A percentile compares a stretch with the other conserved stretches of the same genome.
These are phyloP conservation scores for Digitaria exilis DNA, from an alignment of 202 grass and related monocot genomes.

Conservation along the genomic window DNA sequence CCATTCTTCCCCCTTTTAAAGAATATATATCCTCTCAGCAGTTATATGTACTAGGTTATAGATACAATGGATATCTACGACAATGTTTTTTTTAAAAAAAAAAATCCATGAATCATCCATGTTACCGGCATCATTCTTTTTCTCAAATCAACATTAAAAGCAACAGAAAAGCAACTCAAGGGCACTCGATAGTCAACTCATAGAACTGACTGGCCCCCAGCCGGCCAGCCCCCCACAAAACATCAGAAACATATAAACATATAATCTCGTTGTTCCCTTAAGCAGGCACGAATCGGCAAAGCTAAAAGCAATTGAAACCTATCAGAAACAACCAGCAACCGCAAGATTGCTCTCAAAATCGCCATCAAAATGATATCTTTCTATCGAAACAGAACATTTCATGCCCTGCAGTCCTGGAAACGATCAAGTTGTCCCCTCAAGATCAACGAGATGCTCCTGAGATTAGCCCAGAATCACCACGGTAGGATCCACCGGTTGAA, in stretches of 20 bases:
- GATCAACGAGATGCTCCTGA: neutral
- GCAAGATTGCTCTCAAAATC: neutral
- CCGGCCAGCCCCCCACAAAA: no score
- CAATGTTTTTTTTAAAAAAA: no score
- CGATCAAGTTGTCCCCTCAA: neutral
- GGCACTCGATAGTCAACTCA: neutral
- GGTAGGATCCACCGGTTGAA: neutral
- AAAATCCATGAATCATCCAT: neutral
- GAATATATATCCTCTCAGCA: neutral
- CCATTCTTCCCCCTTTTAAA: neutral
- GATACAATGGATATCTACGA: neutral
- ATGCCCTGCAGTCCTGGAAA: neutral
- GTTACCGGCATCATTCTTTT: slow-evolving; percentile 28
- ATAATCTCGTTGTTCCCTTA: no score
- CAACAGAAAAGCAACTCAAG: slow-evolving; percentile 9
- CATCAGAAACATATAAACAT: no score
- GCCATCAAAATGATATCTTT: slow-evolving; percentile 18
- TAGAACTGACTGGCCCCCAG: no score
- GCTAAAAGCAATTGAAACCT: neutral
- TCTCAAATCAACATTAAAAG: neutral
- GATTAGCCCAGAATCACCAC: neutral
- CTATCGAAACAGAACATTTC: neutral
- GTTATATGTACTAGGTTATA: neutral
- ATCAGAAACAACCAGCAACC: neutral
- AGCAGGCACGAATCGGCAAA: no score